Evolutionary conservation across 257 asterid genomes (phyloP).

Genomic region (Capsicum chinense): DNA sequence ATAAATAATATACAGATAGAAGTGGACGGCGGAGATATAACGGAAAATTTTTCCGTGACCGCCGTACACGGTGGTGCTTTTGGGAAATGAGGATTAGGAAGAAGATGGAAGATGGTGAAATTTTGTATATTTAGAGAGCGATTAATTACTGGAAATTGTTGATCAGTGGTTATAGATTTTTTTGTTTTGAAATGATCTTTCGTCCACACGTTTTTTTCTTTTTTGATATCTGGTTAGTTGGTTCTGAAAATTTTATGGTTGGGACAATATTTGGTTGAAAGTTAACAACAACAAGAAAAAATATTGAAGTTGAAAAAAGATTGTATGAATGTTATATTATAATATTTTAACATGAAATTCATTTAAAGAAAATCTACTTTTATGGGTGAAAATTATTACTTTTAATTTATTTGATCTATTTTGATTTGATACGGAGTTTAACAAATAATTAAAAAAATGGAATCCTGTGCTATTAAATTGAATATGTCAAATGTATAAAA

Average conservation of each 20-base stretch:
- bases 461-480: too few relatives aligned
- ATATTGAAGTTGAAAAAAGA: too few relatives aligned
- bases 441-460: too few relatives aligned
- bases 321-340: too few relatives aligned
- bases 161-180: slow-evolving; percentile 11
- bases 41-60: not conserved
- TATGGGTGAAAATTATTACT: too few relatives aligned
- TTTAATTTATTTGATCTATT: too few relatives aligned
- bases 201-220: not conserved
- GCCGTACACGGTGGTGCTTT: not conserved
- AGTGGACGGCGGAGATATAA: not conserved
- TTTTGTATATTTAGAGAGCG: not conserved
- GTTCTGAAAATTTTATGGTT: not conserved
- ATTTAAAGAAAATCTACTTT: too few relatives aligned
- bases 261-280: not conserved
- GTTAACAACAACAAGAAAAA: not conserved
- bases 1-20: not conserved
- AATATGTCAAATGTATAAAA: too few relatives aligned
- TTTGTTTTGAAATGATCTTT: not conserved
- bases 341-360: too few relatives aligned
- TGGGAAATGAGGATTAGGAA: not conserved
- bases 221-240: not conserved
- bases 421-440: too few relatives aligned
- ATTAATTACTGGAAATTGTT: not conserved
- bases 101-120: not conserved